Evolutionary conservation across 2,329 filamentous ascomycete genomes (phyloP).

Genomic region (Ascomycota sp.): DNA sequence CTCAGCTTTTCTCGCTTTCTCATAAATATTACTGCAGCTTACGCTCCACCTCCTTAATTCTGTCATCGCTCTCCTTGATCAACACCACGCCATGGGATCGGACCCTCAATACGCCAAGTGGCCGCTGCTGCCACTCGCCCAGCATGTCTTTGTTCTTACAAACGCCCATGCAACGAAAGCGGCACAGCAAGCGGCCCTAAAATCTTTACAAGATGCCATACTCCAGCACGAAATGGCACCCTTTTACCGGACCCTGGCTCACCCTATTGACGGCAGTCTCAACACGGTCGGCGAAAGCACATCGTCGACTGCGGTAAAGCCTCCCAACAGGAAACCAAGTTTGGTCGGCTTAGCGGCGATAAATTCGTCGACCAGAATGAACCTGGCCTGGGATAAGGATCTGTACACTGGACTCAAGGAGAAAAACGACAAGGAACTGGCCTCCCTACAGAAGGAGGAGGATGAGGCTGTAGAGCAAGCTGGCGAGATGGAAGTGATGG

Average conservation of each 20-base stretch:
- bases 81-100: constrained; percentile 53
- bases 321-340: constrained; percentile 47
- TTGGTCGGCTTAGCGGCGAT: constrained; percentile 57
- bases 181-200: constrained; percentile 49
- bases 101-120: constrained; percentile 76
- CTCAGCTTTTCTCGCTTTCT: too few relatives aligned
- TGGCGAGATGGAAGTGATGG: constrained; percentile 85
- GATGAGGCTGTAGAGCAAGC: constrained; percentile 92
- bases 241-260: constrained; percentile 66
- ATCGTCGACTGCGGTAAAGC: constrained; percentile 29
- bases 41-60: too few relatives aligned
- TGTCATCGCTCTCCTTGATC: too few relatives aligned
- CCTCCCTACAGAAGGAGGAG: constrained; percentile 62
- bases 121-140: constrained; percentile 60
- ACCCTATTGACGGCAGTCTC: constrained; percentile 63
- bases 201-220: constrained; percentile 65
- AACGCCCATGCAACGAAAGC: constrained; percentile 50
- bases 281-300: constrained; percentile 51
- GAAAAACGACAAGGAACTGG: constrained; percentile 61
- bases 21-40: too few relatives aligned
- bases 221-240: constrained; percentile 71
- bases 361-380: constrained; percentile 41
- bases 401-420: constrained; percentile 60
- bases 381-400: constrained; percentile 76
- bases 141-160: constrained; percentile 74